Percentiles rank a stretch among this genome's conserved stretches.
These are phyloP conservation scores for Penicillium maclennaniae DNA, from an alignment of 495 filamentous ascomycete genomes.

Conservation along the genomic window DNA sequence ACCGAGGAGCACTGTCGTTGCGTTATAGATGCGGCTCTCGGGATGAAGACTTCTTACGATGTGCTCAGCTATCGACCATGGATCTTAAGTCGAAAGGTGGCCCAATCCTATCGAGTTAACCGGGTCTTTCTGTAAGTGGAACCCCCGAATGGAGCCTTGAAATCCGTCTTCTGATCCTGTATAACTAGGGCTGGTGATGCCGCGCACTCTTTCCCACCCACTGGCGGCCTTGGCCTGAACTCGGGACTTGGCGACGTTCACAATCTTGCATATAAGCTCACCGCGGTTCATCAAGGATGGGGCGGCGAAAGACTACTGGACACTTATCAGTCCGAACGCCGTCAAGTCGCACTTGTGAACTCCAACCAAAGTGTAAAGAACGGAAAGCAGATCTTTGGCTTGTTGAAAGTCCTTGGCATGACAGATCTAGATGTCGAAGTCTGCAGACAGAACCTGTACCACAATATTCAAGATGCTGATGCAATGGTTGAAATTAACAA, in stretches of 20 bases:
- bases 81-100: too few relatives aligned
- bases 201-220: neutral
- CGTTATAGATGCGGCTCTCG: too few relatives aligned
- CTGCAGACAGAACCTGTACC: constrained; percentile 26
- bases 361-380: constrained; percentile 36
- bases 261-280: neutral
- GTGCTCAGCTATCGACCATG: too few relatives aligned
- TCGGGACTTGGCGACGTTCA: neutral
- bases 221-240: neutral
- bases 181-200: neutral
- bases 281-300: neutral
- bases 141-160: too few relatives aligned
- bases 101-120: too few relatives aligned
- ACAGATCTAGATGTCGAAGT: constrained; percentile 20
- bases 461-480: constrained; percentile 22
- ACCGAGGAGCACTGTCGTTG: too few relatives aligned
- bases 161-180: neutral
- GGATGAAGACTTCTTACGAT: too few relatives aligned
- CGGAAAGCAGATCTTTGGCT: constrained; percentile 29
- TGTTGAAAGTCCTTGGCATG: constrained; percentile 31
- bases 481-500: constrained; percentile 18
- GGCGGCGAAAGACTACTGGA: constrained; percentile 15
- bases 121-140: too few relatives aligned
- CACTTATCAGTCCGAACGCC: constrained; percentile 28
- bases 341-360: constrained; percentile 32